Conservation (phyloP, 306 rosid species). For the Prunus fruticosa region DNA sequence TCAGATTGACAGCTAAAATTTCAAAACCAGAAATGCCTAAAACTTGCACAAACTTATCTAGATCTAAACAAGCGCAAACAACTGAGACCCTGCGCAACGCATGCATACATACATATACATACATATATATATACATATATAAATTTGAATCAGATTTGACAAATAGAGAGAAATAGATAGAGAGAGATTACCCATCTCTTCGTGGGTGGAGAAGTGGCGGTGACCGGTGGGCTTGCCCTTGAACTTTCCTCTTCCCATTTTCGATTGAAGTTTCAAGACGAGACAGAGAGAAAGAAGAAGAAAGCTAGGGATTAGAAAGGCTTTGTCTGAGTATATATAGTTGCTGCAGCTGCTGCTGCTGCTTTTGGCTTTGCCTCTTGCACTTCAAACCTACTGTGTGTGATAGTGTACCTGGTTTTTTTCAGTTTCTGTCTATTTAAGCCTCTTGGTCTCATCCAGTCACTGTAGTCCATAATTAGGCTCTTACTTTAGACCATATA, state of each 20-base stretch:
- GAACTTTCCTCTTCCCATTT: conserved; percentile 96
- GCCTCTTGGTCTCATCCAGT: not conserved
- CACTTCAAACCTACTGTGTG: not conserved
- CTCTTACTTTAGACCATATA: too few relatives aligned
- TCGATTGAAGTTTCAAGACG: not conserved
- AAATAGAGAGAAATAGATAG: not conserved
- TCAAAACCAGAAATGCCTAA: not conserved
- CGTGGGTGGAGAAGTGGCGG: conserved; percentile 90
- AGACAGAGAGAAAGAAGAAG: not conserved
- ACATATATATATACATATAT: not conserved
- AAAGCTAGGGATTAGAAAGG: not conserved
- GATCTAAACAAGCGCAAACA: not conserved
- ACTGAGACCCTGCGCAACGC: not conserved
- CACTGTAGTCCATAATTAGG: too few relatives aligned
- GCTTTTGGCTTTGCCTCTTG: not conserved
- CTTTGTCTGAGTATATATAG: not conserved
- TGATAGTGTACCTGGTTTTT: not conserved
- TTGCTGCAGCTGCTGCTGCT: not conserved
- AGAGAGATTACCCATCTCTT: conserved; percentile 60
- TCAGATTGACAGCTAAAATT: not conserved
- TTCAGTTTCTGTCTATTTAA: not conserved
- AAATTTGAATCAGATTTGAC: not conserved
- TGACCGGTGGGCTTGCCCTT: conserved; percentile 97
- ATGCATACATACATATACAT: not conserved
- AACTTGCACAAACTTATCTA: not conserved